Conservation (phyloP, 257 asterid species). For the Gardenia jasminoides region DNA sequence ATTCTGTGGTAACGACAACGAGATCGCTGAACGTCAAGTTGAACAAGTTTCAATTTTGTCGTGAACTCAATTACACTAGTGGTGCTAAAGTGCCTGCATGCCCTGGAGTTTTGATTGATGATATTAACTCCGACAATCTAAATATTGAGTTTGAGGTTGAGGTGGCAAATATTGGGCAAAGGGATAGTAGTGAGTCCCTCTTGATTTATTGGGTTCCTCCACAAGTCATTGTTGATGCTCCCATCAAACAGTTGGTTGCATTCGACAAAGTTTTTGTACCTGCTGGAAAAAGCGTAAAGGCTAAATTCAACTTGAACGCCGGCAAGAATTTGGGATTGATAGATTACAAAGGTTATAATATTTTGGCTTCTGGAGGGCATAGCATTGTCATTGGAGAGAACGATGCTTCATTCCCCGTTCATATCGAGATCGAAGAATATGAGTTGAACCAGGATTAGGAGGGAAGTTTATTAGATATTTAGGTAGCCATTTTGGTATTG, state of each 20-base stretch:
- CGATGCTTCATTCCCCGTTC: conserved; percentile 14
- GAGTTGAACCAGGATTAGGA: too few relatives aligned
- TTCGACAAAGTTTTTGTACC: conserved; percentile 36
- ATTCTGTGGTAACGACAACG: conserved; percentile 2
- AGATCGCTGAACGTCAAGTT: conserved; percentile 2
- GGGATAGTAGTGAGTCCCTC: conserved; percentile 32
- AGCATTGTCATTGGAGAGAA: conserved; percentile 32
- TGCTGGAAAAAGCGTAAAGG: conserved; percentile 21
- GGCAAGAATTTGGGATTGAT: conserved; percentile 37
- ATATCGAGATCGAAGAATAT: conserved; percentile 18
- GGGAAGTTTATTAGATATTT: too few relatives aligned
- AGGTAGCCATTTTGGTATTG: too few relatives aligned
- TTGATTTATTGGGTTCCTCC: conserved; percentile 38
- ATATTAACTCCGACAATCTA: neutral
- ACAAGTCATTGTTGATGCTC: conserved; percentile 22
- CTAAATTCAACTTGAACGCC: conserved; percentile 28
- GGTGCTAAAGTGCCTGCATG: conserved; percentile 21
- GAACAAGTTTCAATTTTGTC: conserved; percentile 33
- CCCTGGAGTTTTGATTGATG: conserved; percentile 25
- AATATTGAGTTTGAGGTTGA: conserved; percentile 16
- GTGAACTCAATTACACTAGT: conserved; percentile 22
- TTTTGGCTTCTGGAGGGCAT: conserved; percentile 39
- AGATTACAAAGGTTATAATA: conserved; percentile 24
- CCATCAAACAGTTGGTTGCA: conserved; percentile 32
- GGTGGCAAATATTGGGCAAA: conserved; percentile 28